These are phyloP conservation scores for Mycena rebaudengoi DNA, from an alignment of 768 basidiomycete species.

Conservation along the genomic window DNA sequence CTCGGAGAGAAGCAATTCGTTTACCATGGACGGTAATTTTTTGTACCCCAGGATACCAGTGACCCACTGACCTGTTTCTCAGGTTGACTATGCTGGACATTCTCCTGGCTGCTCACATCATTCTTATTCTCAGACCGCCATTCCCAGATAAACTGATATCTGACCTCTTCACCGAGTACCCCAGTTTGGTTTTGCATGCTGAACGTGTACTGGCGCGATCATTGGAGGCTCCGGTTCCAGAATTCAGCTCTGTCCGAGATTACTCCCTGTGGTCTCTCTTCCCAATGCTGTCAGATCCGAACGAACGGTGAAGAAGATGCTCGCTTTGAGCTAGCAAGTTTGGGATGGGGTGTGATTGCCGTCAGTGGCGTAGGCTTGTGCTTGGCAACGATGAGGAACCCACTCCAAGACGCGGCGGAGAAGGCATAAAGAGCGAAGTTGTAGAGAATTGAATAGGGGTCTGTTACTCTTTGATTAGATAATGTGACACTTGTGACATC, in stretches of 20 bases:
- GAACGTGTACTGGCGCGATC: conserved; percentile 51
- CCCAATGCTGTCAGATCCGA: conserved; percentile 38
- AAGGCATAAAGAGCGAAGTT: neutral
- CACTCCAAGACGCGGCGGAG: neutral
- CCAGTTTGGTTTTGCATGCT: conserved; percentile 66
- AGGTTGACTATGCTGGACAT: conserved; percentile 75
- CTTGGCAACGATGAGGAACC: neutral
- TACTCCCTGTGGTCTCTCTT: conserved; percentile 50
- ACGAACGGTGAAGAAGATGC: conserved; percentile 49
- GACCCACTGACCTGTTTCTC: conserved; percentile 3
- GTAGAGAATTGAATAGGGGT: neutral
- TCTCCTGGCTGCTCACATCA: conserved; percentile 71
- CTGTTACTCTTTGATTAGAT: neutral
- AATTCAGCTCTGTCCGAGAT: conserved; percentile 21
- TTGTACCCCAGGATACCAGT: neutral
- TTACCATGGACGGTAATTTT: conserved; percentile 55
- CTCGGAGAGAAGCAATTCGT: conserved; percentile 61
- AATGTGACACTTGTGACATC: conserved; percentile 1
- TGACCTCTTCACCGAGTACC: conserved; percentile 63
- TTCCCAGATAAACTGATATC: conserved; percentile 70
- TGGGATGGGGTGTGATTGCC: conserved; percentile 60
- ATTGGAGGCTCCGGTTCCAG: conserved; percentile 29
- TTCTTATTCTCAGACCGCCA: conserved; percentile 64
- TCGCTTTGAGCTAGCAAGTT: conserved; percentile 57
- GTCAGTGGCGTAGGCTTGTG: conserved; percentile 52